These are phyloP conservation scores for Chamaecrista fasciculata DNA, from an alignment of 306 rosid genomes.

Conservation along the genomic window DNA sequence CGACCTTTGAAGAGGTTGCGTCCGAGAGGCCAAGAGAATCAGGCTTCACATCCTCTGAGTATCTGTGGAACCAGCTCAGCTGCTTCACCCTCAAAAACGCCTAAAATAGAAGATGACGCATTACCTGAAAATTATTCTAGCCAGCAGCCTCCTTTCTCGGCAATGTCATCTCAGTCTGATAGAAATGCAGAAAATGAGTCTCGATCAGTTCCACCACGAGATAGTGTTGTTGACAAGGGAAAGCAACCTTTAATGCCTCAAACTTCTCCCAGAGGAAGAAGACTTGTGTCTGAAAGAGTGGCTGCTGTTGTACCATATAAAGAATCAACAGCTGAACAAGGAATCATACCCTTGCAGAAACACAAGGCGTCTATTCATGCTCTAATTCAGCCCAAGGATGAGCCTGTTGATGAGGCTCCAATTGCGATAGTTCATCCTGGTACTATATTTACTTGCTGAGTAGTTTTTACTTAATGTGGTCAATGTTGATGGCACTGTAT, in stretches of 20 bases:
- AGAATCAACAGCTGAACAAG: constrained; percentile 41
- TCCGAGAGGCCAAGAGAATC: constrained; percentile 52
- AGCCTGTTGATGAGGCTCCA: constrained; percentile 68
- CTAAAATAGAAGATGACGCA: constrained; percentile 51
- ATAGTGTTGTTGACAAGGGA: constrained; percentile 54
- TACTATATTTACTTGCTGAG: constrained; percentile 25
- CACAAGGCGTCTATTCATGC: constrained; percentile 33
- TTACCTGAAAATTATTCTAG: constrained; percentile 32
- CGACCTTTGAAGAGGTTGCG: constrained; percentile 87
- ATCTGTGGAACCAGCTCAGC: constrained; percentile 30
- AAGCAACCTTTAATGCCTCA: constrained; percentile 60
- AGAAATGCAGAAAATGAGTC: constrained; percentile 38
- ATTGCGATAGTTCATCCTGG: constrained; percentile 67
- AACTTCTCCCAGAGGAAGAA: constrained; percentile 34
- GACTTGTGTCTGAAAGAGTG: constrained; percentile 28
- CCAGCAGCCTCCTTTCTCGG: constrained; percentile 33
- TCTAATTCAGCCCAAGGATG: constrained; percentile 75
- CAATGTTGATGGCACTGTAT: constrained; percentile 9
- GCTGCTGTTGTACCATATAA: constrained; percentile 32
- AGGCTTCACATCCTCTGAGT: constrained; percentile 34
- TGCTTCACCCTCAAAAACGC: constrained; percentile 39
- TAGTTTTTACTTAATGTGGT: constrained; percentile 6
- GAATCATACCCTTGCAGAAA: constrained; percentile 29
- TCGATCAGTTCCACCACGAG: constrained; percentile 29
- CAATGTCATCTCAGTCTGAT: constrained; percentile 32